These are phyloP conservation scores for Agaricus subrufescens DNA, from an alignment of 768 basidiomycete species.

Conservation along the genomic window DNA sequence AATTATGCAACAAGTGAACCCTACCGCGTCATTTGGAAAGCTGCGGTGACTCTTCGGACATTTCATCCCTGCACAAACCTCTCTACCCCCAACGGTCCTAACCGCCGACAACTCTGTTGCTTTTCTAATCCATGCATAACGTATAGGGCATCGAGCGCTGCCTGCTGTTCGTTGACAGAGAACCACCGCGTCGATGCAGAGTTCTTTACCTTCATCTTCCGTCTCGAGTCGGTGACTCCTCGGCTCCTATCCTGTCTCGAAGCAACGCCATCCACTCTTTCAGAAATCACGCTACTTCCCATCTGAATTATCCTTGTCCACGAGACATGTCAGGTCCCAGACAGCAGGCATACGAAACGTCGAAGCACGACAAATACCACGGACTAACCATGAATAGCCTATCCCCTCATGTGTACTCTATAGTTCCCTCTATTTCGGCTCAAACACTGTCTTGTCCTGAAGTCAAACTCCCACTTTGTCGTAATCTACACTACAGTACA, in stretches of 20 bases:
- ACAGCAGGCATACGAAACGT: background rate
- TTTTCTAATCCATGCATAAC: background rate
- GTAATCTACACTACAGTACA: background rate
- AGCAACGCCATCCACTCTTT: background rate
- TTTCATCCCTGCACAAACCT: background rate
- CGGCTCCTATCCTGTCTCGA: background rate
- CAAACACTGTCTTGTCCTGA: background rate
- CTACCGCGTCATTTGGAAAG: conserved; percentile 5
- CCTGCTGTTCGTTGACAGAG: background rate
- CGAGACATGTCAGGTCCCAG: background rate
- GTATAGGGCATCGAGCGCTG: background rate
- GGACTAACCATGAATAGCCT: background rate
- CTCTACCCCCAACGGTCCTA: background rate
- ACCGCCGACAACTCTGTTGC: background rate
- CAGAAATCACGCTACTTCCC: background rate
- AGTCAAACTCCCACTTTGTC: background rate
- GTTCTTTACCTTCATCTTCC: background rate
- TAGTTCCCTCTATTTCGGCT: background rate
- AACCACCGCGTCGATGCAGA: background rate
- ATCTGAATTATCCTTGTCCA: background rate
- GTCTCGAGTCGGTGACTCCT: conserved; percentile 1
- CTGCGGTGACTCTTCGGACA: conserved; percentile 2
- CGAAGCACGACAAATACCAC: background rate
- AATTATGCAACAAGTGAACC: background rate
- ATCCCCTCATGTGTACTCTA: background rate